Evolutionary conservation across 345 rosid genomes (phyloP).

Genomic region (Camelina sativa): DNA sequence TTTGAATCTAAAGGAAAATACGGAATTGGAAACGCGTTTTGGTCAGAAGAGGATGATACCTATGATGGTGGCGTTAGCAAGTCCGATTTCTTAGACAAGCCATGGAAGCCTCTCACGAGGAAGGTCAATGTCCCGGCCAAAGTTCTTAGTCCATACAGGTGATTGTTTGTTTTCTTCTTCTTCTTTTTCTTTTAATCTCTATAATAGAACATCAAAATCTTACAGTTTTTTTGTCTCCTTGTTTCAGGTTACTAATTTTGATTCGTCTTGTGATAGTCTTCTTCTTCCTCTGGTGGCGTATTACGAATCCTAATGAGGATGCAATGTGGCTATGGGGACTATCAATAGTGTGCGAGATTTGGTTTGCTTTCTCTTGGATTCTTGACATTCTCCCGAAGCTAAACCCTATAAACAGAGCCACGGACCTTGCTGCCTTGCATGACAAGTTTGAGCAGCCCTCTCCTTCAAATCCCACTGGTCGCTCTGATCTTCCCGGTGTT

Average conservation of each 20-base stretch:
- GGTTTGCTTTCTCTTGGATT: conserved; percentile 97
- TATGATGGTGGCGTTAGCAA: conserved; percentile 61
- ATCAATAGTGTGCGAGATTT: conserved; percentile 78
- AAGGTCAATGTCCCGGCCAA: conserved; percentile 67
- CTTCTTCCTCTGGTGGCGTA: conserved; percentile 78
- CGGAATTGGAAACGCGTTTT: conserved; percentile 85
- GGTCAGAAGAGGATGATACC: conserved; percentile 59
- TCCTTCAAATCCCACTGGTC: conserved; percentile 78
- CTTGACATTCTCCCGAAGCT: conserved; percentile 82
- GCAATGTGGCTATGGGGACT: conserved; percentile 92
- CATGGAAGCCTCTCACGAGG: conserved; percentile 95
- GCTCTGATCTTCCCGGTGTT: conserved; percentile 86
- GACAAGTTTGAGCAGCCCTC: conserved; percentile 84
- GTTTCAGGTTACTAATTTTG: conserved; percentile 53
- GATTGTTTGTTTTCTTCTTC: not conserved
- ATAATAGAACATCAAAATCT: not conserved
- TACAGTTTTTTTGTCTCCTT: not conserved
- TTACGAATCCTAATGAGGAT: conserved; percentile 74
- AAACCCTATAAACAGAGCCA: conserved; percentile 83
- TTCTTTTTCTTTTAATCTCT: not conserved
- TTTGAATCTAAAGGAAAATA: conserved; percentile 67
- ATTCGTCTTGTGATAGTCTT: conserved; percentile 55
- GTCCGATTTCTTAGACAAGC: conserved; percentile 91
- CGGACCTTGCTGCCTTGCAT: conserved; percentile 71
- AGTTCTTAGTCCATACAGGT: conserved; percentile 91